A percentile compares a stretch with the other conserved stretches of the same genome.
phyloP scores from a whole-genome alignment of 148 eudicot species.

The Gaultheria prostrata region DNA sequence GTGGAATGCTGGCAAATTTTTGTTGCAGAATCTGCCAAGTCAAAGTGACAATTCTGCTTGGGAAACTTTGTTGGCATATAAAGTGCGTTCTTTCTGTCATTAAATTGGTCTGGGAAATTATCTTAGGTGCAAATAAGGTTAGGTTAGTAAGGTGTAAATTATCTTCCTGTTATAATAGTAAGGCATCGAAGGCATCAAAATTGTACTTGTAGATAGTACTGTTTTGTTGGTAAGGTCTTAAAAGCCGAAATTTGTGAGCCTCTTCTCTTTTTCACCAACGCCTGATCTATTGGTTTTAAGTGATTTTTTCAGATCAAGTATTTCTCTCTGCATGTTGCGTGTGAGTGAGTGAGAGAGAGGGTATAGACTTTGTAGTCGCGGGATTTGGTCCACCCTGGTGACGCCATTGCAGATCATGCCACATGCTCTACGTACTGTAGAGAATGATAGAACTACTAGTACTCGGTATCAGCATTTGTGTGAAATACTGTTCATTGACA shows the following conservation, averaged over 20 bases:
- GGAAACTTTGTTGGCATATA: conserved; percentile 54
- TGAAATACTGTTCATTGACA: background rate
- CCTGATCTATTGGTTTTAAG: background rate
- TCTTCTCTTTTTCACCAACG: too few species aligned
- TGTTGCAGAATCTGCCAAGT: conserved; percentile 82
- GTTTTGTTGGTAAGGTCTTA: background rate
- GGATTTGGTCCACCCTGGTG: background rate
- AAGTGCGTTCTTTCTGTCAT: conserved; percentile 45
- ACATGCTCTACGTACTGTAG: background rate
- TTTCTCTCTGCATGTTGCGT: too few species aligned
- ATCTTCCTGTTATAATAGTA: background rate
- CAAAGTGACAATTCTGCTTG: conserved; percentile 64
- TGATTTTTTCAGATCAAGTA: background rate
- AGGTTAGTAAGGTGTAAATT: background rate
- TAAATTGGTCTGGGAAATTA: conserved; percentile 4
- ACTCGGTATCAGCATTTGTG: background rate
- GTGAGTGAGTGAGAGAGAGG: too few species aligned
- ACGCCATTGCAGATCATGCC: background rate
- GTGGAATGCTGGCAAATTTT: conserved; percentile 99
- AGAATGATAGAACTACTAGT: background rate
- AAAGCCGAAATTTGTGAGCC: background rate
- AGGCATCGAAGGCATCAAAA: background rate
- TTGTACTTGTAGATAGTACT: background rate
- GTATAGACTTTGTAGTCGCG: background rate
- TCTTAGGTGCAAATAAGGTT: conserved; percentile 10